Conservation (phyloP, 805 yeast species). For the Yarrowia sp. region DNA sequence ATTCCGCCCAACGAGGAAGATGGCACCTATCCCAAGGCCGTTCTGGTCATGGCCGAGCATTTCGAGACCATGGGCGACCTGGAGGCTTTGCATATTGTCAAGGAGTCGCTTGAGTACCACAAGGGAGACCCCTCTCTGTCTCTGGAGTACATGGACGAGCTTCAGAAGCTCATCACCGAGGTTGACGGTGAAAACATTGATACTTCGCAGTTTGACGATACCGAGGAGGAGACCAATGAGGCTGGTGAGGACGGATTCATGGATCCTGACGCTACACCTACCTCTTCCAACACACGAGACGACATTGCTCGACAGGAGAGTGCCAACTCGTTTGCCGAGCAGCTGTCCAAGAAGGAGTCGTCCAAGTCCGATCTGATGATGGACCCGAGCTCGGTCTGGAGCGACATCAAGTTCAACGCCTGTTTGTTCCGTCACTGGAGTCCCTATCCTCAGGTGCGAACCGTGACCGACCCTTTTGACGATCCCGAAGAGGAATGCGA, state of each 20-base stretch:
- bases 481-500: constrained; percentile 57
- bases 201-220: background rate
- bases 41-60: constrained; percentile 55
- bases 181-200: constrained; percentile 18
- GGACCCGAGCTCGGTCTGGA: constrained; percentile 6
- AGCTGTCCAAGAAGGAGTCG: background rate
- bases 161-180: background rate
- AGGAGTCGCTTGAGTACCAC: constrained; percentile 17
- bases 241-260: no score
- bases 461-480: constrained; percentile 61
- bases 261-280: background rate
- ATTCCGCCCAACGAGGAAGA: constrained; percentile 21
- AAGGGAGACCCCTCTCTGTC: constrained; percentile 19
- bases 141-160: constrained; percentile 9
- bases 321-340: background rate
- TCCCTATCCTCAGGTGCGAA: constrained; percentile 73
- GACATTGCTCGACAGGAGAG: background rate
- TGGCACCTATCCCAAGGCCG: constrained; percentile 38
- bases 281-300: background rate
- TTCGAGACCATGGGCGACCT: constrained; percentile 50
- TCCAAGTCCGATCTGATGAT: background rate
- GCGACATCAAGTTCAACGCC: constrained; percentile 11
- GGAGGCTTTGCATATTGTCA: constrained; percentile 48
- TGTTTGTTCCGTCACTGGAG: constrained; percentile 46
- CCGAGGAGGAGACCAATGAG: background rate